phyloP scores from a whole-genome alignment of 768 basidiomycete genomes.

The Lactarius akahatsu region DNA sequence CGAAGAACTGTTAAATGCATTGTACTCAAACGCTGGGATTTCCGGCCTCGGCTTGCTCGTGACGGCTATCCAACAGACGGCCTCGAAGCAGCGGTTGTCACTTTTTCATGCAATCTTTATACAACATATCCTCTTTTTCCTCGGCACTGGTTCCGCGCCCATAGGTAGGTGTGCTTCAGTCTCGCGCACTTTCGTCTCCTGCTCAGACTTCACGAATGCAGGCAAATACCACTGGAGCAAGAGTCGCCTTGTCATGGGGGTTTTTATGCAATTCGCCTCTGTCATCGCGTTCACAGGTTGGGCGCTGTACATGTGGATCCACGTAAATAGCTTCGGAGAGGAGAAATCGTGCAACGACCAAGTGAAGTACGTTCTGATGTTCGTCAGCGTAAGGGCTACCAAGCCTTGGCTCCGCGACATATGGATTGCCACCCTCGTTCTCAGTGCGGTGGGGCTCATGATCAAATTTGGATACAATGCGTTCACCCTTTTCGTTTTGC shows the following conservation, averaged over 20 bases:
- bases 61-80: conserved; percentile 18
- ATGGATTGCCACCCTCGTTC: conserved; percentile 15
- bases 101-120: conserved; percentile 22
- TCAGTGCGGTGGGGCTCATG: conserved; percentile 13
- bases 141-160: conserved; percentile 14
- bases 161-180: conserved; percentile 7
- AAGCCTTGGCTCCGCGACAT: conserved; percentile 9
- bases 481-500: not conserved
- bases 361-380: conserved; percentile 21
- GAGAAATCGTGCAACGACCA: not conserved
- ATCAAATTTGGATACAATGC: not conserved
- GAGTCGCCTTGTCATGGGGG: conserved; percentile 13
- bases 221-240: conserved; percentile 24
- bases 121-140: conserved; percentile 24
- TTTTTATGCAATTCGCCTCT: conserved; percentile 1
- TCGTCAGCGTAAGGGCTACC: conserved; percentile 14
- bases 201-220: not conserved
- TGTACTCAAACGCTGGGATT: conserved; percentile 11
- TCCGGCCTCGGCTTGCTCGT: conserved; percentile 23
- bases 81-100: not conserved
- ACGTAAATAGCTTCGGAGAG: not conserved
- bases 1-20: conserved; percentile 1
- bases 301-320: conserved; percentile 17
- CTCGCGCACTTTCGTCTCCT: not conserved
- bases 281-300: conserved; percentile 16